Percentiles rank a stretch among this genome's conserved stretches.
phyloP scores from a whole-genome alignment of 306 rosid genomes.

The Datisca glomerata region DNA sequence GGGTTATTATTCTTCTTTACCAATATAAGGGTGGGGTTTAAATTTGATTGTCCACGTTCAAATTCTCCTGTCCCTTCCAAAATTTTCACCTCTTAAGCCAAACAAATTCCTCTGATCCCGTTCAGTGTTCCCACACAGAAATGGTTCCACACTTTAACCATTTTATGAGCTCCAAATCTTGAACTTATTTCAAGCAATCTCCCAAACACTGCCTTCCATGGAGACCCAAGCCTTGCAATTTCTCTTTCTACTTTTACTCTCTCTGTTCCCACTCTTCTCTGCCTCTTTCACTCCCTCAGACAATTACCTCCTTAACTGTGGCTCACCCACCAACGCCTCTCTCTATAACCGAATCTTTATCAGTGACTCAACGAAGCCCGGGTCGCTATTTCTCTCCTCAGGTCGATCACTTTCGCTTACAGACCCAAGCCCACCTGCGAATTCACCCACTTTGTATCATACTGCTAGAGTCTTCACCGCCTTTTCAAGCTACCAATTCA shows the following conservation, averaged over 20 bases:
- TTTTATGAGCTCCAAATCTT: conserved; percentile 7
- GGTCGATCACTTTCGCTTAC: conserved; percentile 35
- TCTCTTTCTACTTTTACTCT: conserved; percentile 16
- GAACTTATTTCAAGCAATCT: conserved; percentile 2
- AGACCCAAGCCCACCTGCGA: conserved; percentile 38
- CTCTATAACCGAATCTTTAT: conserved; percentile 40
- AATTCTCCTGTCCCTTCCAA: too few relatives aligned
- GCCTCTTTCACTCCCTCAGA: conserved; percentile 58
- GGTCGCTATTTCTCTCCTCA: conserved; percentile 32
- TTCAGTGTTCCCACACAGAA: too few relatives aligned
- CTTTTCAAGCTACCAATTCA: conserved; percentile 44
- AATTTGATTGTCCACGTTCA: too few relatives aligned
- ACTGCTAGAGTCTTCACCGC: conserved; percentile 73
- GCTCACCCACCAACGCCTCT: conserved; percentile 48
- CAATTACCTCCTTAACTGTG: conserved; percentile 69
- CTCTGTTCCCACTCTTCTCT: conserved; percentile 25
- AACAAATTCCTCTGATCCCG: too few relatives aligned
- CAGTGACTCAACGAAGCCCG: conserved; percentile 34
- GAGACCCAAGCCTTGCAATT: conserved; percentile 20
- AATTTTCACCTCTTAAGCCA: too few relatives aligned
- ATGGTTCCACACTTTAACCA: not conserved
- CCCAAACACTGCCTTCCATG: conserved; percentile 30
- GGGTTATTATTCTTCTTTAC: too few relatives aligned
- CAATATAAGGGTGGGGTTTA: too few relatives aligned
- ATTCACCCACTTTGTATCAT: conserved; percentile 31